Evolutionary conservation across 768 basidiomycete genomes (phyloP).

Genomic region (Suillus decipiens): DNA sequence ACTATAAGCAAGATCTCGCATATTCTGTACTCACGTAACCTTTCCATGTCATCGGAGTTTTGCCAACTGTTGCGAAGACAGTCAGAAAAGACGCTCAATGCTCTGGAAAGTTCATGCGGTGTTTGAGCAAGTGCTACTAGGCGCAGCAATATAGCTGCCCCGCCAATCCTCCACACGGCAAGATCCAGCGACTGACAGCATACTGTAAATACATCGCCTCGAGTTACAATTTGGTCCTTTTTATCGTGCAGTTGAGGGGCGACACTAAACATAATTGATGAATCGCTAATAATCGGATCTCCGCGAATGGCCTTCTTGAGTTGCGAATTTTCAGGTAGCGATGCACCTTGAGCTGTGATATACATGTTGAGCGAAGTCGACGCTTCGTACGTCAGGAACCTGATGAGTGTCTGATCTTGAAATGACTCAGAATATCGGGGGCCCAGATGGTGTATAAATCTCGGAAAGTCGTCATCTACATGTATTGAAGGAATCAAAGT

Average conservation of each 20-base stretch:
- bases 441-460: constrained; percentile 79
- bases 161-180: constrained; percentile 82
- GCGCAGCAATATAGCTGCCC: constrained; percentile 69
- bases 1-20: constrained; percentile 12
- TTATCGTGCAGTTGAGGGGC: constrained; percentile 24
- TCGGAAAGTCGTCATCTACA: constrained; percentile 67
- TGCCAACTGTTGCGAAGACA: constrained; percentile 85
- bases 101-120: constrained; percentile 72
- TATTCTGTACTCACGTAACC: constrained; percentile 61
- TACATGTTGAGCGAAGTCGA: constrained; percentile 84
- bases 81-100: constrained; percentile 73
- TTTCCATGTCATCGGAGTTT: constrained; percentile 94
- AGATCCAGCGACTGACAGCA: constrained; percentile 67
- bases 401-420: constrained; percentile 67
- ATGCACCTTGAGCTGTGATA: constrained; percentile 51
- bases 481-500: constrained; percentile 17
- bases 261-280: constrained; percentile 43
- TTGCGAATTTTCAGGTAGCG: constrained; percentile 37
- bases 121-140: constrained; percentile 81
- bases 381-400: constrained; percentile 84
- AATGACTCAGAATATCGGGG: constrained; percentile 78
- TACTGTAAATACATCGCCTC: constrained; percentile 63
- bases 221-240: not conserved
- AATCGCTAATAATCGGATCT: constrained; percentile 41
- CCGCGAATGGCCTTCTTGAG: constrained; percentile 43